Evolutionary conservation across 2,329 filamentous ascomycete genomes (phyloP), one percentile per base, ranked within the genome.

Genomic region (Pyricularia grisea): DNA sequence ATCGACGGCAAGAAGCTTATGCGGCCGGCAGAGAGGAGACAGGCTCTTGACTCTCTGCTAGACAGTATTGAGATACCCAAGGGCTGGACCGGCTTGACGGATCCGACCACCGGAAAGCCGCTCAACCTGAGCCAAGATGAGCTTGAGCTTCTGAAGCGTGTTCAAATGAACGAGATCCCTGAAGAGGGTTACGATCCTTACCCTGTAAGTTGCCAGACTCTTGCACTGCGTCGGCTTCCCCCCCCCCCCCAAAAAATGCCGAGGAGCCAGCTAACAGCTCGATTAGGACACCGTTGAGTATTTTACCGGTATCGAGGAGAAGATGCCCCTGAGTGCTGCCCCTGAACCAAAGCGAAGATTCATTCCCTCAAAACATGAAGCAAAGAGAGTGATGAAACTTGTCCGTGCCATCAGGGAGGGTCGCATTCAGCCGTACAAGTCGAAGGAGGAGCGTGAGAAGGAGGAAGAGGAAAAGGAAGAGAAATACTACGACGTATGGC

Each of bases 1-100:
- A 98, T 99, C 82, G 97, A 99, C 79, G 95, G 95, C 79, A 97
- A 96, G 86, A 96, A 92, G 79, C 97, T 99, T 72, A 92, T 97
- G 89, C 91, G 95, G 68, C 95, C 95, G 7, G 95, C 96, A 4
- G 94, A 93, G 73, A 94, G 94, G 68, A 68, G 42, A 31, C 91
- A 97, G 77, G 95, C 95, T 50, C 82, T 99, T 36, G 95, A 99
- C 82, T 93, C 93, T 14, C 85, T 99, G 63, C 84, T 99, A 11
- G 94, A 99, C 75, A 97, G 92, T 79, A 99, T 99, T 75, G 95
- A 99, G 76, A 84, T 99, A 50, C 95, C 95, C 17, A 93, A 97
- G 83, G 95, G 94, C 72, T 99, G 94, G 93, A 99, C 95, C 68
- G 95, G 94, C 69, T 83, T 98, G 72, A 97, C 93, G 10, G 95